These are phyloP conservation scores for Macrolepiota fuliginosa DNA, from an alignment of 768 basidiomycete species.

Conservation along the genomic window DNA sequence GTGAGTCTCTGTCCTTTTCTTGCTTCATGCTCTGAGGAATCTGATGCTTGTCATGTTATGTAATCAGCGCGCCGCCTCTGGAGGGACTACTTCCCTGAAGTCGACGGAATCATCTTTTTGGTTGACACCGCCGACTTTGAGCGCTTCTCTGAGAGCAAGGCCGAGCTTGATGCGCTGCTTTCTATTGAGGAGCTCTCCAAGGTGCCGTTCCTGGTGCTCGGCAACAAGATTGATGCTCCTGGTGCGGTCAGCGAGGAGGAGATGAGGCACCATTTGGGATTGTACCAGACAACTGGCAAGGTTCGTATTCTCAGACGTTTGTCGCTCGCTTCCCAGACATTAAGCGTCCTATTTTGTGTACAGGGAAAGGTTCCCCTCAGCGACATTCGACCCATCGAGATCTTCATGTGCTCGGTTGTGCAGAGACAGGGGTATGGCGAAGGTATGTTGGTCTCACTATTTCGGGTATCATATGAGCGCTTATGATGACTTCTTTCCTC, in stretches of 20 bases:
- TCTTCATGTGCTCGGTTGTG: constrained; percentile 99
- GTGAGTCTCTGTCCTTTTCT: constrained; percentile 35
- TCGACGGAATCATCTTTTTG: constrained; percentile 97
- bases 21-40: background rate
- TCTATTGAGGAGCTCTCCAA: constrained; percentile 93
- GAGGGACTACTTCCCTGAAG: constrained; percentile 99
- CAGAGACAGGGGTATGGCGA: constrained; percentile 99
- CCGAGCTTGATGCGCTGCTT: constrained; percentile 93
- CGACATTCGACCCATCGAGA: constrained; percentile 97
- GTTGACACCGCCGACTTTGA: constrained; percentile 98
- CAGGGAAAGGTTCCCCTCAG: constrained; percentile 96
- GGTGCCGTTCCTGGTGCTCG: constrained; percentile 97
- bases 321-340: background rate
- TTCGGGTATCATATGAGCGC: background rate
- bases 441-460: constrained; percentile 44
- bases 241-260: constrained; percentile 98
- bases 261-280: constrained; percentile 88
- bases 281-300: constrained; percentile 99
- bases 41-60: background rate
- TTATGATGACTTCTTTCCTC: constrained; percentile 3
- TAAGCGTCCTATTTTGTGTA: background rate
- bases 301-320: constrained; percentile 37
- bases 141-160: constrained; percentile 94
- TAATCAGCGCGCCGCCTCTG: constrained; percentile 87
- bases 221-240: constrained; percentile 99